Conservation (phyloP, 2,329 filamentous ascomycete species). For the Diaporthe amygdali region DNA sequence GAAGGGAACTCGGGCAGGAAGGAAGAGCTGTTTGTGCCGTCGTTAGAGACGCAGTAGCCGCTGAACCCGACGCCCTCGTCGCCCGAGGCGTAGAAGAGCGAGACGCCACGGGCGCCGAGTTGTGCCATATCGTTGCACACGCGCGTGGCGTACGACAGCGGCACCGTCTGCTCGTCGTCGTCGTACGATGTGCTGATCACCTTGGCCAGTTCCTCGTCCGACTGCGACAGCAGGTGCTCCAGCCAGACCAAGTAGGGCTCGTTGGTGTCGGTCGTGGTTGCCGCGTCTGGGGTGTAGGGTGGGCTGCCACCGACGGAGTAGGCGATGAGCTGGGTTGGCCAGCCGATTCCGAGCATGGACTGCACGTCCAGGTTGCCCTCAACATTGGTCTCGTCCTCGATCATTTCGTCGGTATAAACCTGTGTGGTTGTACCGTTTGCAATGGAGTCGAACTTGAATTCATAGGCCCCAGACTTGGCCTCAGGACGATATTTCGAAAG, state of each 20-base stretch:
- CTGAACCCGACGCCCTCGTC: conserved; percentile 51
- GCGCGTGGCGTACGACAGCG: conserved; percentile 58
- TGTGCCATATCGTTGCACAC: conserved; percentile 65
- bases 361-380: conserved; percentile 72
- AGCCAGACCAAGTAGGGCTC: conserved; percentile 48
- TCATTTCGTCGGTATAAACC: conserved; percentile 32
- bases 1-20: conserved; percentile 50
- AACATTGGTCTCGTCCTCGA: conserved; percentile 37
- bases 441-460: conserved; percentile 40
- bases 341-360: conserved; percentile 37
- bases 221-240: conserved; percentile 58
- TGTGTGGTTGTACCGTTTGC: conserved; percentile 37
- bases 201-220: conserved; percentile 58
- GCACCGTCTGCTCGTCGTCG: conserved; percentile 69
- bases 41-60: conserved; percentile 32
- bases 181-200: conserved; percentile 71
- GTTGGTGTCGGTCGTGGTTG: conserved; percentile 35
- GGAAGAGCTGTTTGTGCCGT: conserved; percentile 35
- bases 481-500: conserved; percentile 43
- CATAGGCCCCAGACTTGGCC: conserved; percentile 36
- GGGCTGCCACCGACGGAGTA: conserved; percentile 39
- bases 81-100: conserved; percentile 69
- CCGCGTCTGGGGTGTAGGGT: conserved; percentile 30
- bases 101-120: conserved; percentile 69
- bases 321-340: conserved; percentile 36